Evolutionary conservation across 371 early-diverging fungal genomes (phyloP).

Genomic region (Lichtheimia ornata): DNA sequence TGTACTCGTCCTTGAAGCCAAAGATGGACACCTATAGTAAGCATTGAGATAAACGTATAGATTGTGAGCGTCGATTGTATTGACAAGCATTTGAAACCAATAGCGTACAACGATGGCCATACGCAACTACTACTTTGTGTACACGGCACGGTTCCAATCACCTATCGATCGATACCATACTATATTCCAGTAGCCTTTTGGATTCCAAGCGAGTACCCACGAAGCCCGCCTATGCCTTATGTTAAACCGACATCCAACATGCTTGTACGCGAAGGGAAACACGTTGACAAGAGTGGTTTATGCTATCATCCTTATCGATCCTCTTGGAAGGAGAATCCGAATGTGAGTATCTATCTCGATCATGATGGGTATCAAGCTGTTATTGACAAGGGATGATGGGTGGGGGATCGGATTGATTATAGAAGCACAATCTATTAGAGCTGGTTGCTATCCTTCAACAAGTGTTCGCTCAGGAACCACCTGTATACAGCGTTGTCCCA

Average conservation of each 20-base stretch:
- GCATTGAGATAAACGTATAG: constrained; percentile 11
- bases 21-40: constrained; percentile 76
- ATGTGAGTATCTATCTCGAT: constrained; percentile 24
- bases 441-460: constrained; percentile 70
- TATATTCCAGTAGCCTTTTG: constrained; percentile 92
- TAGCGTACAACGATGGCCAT: constrained; percentile 74
- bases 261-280: constrained; percentile 78
- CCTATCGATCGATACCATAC: constrained; percentile 79
- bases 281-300: constrained; percentile 84
- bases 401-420: not conserved
- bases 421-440: constrained; percentile 65
- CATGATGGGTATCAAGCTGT: too few species aligned
- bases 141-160: constrained; percentile 87
- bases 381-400: not conserved
- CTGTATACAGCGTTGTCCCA: constrained; percentile 70
- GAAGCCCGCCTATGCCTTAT: constrained; percentile 77
- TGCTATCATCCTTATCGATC: constrained; percentile 84
- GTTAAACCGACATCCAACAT: constrained; percentile 89
- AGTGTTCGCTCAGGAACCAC: constrained; percentile 78
- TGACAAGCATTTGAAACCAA: not conserved
- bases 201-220: constrained; percentile 86
- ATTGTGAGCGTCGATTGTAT: too few species aligned
- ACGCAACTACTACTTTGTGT: constrained; percentile 75
- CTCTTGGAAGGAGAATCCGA: constrained; percentile 52
- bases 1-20: constrained; percentile 65